These are phyloP conservation scores for Lepidium africanum DNA, from an alignment of 345 rosid species.

Conservation along the genomic window DNA sequence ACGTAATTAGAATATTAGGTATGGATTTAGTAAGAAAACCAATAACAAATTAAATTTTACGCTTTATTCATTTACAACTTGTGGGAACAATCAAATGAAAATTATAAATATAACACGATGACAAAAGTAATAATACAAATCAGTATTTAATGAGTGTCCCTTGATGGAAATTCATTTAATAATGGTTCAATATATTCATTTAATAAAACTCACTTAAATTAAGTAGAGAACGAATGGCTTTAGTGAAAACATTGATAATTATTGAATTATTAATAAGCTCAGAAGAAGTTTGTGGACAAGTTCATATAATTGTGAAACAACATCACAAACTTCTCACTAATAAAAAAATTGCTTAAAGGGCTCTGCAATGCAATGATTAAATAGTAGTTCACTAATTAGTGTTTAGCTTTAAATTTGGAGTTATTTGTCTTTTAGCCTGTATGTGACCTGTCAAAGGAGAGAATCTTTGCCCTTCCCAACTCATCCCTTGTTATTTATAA, in stretches of 20 bases:
- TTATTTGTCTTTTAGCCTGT: slow-evolving; percentile 32
- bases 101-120: neutral
- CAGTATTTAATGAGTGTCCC: neutral
- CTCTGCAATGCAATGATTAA: slow-evolving; percentile 17
- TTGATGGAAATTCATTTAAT: neutral
- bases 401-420: slow-evolving; percentile 17
- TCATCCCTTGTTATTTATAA: slow-evolving; percentile 23
- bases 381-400: slow-evolving; percentile 17
- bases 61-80: neutral
- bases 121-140: neutral
- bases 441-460: slow-evolving; percentile 31
- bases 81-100: neutral
- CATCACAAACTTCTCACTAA: too few species aligned
- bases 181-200: neutral
- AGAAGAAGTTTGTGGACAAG: slow-evolving; percentile 18
- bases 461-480: slow-evolving; percentile 26
- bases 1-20: neutral
- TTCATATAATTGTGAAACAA: neutral
- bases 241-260: slow-evolving; percentile 9
- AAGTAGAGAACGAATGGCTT: neutral
- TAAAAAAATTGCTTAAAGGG: neutral
- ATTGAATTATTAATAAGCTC: neutral
- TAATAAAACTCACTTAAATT: neutral
- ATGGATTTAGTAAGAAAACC: neutral
- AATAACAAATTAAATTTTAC: neutral